A percentile compares a stretch with the other conserved stretches of the same genome.
Conservation (phyloP, 1,139 yeast genomes). For the Saccharomyces hybrid region DNA sequence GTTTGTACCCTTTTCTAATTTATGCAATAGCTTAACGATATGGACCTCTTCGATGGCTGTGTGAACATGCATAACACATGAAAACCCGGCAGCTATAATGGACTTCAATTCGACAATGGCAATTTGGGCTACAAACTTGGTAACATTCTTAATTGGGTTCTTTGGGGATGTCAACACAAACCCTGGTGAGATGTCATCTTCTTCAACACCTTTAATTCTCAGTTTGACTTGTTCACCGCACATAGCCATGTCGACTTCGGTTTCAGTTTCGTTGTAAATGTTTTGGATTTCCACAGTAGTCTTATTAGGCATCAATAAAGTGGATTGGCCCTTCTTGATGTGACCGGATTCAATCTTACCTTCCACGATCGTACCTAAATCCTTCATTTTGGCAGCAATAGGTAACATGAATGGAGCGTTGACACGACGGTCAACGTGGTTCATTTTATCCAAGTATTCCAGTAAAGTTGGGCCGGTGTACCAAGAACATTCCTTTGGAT, state of each 20-base stretch:
- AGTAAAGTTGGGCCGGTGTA: conserved; percentile 85
- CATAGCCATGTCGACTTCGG: conserved; percentile 80
- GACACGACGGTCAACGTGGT: conserved; percentile 74
- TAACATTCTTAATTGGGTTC: conserved; percentile 86
- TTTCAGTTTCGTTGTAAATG: conserved; percentile 90
- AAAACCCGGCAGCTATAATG: conserved; percentile 87
- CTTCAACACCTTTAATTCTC: conserved; percentile 90
- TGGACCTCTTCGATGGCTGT: conserved; percentile 95
- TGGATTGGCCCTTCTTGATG: conserved; percentile 65
- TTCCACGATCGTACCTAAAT: conserved; percentile 93
- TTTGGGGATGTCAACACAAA: conserved; percentile 79
- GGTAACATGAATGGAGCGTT: conserved; percentile 98
- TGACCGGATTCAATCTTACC: conserved; percentile 97
- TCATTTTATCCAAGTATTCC: conserved; percentile 80
- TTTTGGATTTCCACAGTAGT: conserved; percentile 73
- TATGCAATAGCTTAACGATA: conserved; percentile 76
- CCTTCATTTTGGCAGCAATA: conserved; percentile 87
- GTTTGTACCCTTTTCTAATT: conserved; percentile 92
- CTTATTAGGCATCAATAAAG: conserved; percentile 90
- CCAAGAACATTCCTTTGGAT: conserved; percentile 75
- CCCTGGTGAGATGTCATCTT: conserved; percentile 89
- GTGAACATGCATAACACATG: conserved; percentile 98
- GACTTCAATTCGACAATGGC: conserved; percentile 95
- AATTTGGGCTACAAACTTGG: conserved; percentile 88
- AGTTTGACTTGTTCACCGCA: conserved; percentile 97